These are phyloP conservation scores for Entamoeba dispar DNA, from an alignment of 208 protist species.

Conservation along the genomic window DNA sequence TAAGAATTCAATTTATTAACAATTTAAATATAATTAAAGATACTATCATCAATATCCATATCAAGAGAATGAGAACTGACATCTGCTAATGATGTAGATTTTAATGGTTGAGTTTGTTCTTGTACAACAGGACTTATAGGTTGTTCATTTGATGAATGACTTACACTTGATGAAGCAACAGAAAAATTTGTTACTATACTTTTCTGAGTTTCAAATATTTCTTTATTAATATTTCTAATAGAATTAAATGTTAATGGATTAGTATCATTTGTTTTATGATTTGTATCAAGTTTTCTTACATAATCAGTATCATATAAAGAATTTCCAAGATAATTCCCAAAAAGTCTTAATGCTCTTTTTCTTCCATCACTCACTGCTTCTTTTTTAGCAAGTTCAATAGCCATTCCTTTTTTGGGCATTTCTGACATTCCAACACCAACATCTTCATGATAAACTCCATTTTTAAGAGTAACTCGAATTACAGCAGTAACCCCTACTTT, in stretches of 20 bases:
- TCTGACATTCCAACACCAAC: constrained; percentile 16
- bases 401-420: not conserved
- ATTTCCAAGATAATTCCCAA: constrained; percentile 18
- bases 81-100: no score
- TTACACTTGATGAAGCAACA: no score
- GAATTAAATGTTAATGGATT: not conserved
- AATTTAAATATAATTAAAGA: no score
- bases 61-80: no score
- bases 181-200: no score
- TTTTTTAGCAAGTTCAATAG: constrained; percentile 16
- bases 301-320: not conserved
- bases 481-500: constrained; percentile 1
- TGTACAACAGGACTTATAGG: no score
- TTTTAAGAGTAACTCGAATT: constrained; percentile 9
- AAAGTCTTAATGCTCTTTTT: constrained; percentile 14
- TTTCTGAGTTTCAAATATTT: no score
- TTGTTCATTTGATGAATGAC: no score
- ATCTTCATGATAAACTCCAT: constrained; percentile 20
- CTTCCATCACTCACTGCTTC: constrained; percentile 14
- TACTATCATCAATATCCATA: no score
- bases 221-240: not conserved
- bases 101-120: no score
- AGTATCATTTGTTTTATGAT: not conserved
- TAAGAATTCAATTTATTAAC: no score
- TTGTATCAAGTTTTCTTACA: not conserved